Conservation (phyloP, 768 basidiomycete species). For the Suillus lakei region DNA sequence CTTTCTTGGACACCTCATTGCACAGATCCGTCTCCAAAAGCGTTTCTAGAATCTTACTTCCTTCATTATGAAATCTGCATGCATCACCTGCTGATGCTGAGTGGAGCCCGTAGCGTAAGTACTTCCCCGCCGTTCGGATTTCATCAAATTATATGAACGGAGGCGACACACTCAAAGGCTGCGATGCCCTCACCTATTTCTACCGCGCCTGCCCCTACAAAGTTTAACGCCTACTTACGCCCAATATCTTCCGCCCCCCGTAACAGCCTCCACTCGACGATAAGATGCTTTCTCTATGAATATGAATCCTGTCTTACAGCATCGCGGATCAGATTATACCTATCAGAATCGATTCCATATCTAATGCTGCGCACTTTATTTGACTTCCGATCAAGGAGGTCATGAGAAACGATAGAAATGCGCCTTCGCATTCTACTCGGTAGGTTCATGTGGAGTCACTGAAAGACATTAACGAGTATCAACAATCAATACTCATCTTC, state of each 20-base stretch:
- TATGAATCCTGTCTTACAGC: not conserved
- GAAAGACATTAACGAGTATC: not conserved
- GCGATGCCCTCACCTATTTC: slow-evolving; percentile 8
- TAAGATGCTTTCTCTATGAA: not conserved
- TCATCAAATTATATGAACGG: slow-evolving; percentile 12
- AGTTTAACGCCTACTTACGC: slow-evolving; percentile 2
- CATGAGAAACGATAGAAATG: not conserved
- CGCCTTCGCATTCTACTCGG: not conserved
- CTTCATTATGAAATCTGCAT: slow-evolving; percentile 16
- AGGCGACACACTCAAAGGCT: slow-evolving; percentile 7
- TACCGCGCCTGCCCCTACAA: slow-evolving; percentile 5
- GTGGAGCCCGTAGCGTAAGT: slow-evolving; percentile 19
- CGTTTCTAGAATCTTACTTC: not conserved
- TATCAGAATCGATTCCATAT: not conserved
- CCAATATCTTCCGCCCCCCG: not conserved
- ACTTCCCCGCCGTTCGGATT: slow-evolving; percentile 12
- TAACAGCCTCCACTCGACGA: not conserved
- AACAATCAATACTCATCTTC: not conserved
- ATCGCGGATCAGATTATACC: not conserved
- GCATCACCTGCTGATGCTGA: slow-evolving; percentile 28
- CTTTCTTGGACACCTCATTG: slow-evolving; percentile 22
- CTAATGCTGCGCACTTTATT: not conserved
- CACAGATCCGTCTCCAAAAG: not conserved
- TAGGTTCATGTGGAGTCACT: not conserved
- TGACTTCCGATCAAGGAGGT: not conserved